phyloP scores from a whole-genome alignment of 306 rosid genomes.

The Carpinus viminea region DNA sequence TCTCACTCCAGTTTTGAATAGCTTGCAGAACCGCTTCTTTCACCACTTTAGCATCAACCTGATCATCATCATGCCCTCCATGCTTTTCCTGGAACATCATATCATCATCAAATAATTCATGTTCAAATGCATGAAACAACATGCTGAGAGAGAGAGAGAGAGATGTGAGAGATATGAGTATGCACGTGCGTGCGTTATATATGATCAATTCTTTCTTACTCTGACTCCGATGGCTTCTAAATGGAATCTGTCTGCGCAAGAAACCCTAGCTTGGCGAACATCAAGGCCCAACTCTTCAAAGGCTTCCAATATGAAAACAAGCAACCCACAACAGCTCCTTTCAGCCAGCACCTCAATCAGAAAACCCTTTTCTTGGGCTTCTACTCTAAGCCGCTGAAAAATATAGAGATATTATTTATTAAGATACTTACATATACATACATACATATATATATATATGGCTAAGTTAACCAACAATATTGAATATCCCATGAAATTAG shows the following conservation, averaged over 20 bases:
- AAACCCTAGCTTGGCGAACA: constrained; percentile 71
- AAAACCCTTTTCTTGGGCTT: constrained; percentile 42
- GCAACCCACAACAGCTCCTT: constrained; percentile 50
- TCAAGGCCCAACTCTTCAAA: constrained; percentile 65
- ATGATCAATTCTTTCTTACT: constrained; percentile 25
- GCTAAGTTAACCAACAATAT: background rate
- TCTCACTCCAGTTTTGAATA: constrained; percentile 56
- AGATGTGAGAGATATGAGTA: background rate
- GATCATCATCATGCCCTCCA: constrained; percentile 23
- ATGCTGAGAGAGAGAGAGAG: background rate
- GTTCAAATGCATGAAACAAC: background rate
- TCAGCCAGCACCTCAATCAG: constrained; percentile 44
- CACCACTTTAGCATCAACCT: constrained; percentile 37
- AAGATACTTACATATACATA: background rate
- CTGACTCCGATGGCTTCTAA: constrained; percentile 53
- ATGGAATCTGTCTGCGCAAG: constrained; percentile 47
- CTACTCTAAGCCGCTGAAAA: constrained; percentile 46
- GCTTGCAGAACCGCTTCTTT: constrained; percentile 56
- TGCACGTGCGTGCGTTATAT: background rate
- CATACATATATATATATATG: background rate
- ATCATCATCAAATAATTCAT: background rate
- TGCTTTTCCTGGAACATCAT: constrained; percentile 36
- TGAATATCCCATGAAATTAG: background rate
- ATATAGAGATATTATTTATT: background rate
- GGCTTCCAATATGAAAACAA: constrained; percentile 66